These are phyloP conservation scores for Globisporangium uncinulatum DNA, from an alignment of 352 stramenopile species.

Conservation along the genomic window DNA sequence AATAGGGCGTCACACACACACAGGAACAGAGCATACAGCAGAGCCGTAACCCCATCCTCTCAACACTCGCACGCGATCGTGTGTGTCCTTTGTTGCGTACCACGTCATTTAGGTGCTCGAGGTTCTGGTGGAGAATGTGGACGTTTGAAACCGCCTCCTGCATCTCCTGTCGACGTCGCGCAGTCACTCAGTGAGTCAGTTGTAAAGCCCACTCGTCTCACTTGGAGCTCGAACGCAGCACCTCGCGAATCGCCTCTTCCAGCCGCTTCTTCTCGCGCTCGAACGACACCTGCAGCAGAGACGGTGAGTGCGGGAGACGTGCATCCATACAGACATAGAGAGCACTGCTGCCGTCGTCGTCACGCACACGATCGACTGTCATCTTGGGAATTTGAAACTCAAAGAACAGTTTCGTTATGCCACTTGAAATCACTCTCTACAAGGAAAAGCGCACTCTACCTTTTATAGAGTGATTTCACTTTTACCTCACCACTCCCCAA, in stretches of 20 bases:
- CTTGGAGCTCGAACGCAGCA: conserved; percentile 7
- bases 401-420: too few relatives aligned
- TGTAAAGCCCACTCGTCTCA: neutral
- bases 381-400: too few relatives aligned
- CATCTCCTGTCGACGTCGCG: conserved; percentile 33
- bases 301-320: too few relatives aligned
- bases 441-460: too few relatives aligned
- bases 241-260: conserved; percentile 70
- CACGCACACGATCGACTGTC: too few relatives aligned
- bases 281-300: conserved; percentile 46
- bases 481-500: too few relatives aligned
- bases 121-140: conserved; percentile 75
- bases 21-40: neutral
- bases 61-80: neutral
- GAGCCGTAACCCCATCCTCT: too few relatives aligned
- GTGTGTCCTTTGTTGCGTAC: conserved; percentile 19
- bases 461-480: too few relatives aligned
- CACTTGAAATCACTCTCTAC: too few relatives aligned
- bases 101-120: conserved; percentile 80
- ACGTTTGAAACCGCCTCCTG: conserved; percentile 79
- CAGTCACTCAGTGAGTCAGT: neutral
- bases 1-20: neutral
- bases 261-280: conserved; percentile 58
- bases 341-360: neutral
- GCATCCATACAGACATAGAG: neutral